Evolutionary conservation across 208 protist species (phyloP).

Genomic region (Leptomonas pyrrhocoris): DNA sequence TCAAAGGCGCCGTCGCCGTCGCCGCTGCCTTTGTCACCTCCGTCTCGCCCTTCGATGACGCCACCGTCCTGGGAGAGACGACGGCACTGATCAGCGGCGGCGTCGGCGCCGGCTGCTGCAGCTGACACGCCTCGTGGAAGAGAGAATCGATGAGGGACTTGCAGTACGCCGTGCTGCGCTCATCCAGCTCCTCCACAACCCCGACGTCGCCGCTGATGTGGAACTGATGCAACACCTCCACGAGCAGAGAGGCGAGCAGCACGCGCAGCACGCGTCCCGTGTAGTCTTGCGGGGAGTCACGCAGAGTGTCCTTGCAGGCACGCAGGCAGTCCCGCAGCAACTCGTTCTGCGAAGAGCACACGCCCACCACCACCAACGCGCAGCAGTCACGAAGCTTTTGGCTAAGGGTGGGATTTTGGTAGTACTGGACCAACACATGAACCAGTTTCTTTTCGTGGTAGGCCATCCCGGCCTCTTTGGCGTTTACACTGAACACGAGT

Average conservation of each 20-base stretch:
- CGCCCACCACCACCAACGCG: constrained; percentile 23
- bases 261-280: constrained; percentile 23
- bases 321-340: constrained; percentile 23
- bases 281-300: constrained; percentile 8
- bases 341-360: constrained; percentile 17
- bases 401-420: constrained; percentile 20
- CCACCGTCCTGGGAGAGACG: constrained; percentile 10
- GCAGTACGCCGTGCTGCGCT: constrained; percentile 24
- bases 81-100: neutral
- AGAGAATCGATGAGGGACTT: constrained; percentile 28
- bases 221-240: constrained; percentile 38
- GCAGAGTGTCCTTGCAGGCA: constrained; percentile 10
- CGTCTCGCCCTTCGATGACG: neutral
- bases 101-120: neutral
- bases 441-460: constrained; percentile 23
- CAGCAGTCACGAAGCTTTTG: constrained; percentile 37
- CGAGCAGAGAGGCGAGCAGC: constrained; percentile 32
- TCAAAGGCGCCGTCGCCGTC: neutral
- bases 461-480: constrained; percentile 8
- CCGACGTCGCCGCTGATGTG: constrained; percentile 29
- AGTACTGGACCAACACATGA: constrained; percentile 20
- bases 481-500: constrained; percentile 32
- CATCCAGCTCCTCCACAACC: constrained; percentile 7
- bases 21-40: neutral
- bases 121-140: constrained; percentile 8